Evolutionary conservation across 768 basidiomycete genomes (phyloP).

Genomic region (Amanita exitialis): DNA sequence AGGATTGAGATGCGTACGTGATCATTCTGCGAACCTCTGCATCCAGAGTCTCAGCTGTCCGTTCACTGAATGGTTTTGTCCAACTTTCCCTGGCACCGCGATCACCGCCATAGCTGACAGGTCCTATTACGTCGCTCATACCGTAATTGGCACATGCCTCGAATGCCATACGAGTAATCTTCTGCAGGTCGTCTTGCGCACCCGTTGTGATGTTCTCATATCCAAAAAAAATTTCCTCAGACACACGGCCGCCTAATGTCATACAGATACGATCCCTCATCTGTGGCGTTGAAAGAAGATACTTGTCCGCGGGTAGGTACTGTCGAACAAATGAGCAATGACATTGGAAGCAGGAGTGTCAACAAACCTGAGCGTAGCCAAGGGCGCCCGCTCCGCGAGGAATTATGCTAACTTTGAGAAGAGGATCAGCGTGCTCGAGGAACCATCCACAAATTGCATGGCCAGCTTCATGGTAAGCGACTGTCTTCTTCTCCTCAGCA

Average conservation of each 20-base stretch:
- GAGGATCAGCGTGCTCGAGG: conserved; percentile 92
- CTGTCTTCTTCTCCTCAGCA: conserved; percentile 95
- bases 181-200: conserved; percentile 96
- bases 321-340: conserved; percentile 19
- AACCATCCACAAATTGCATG: conserved; percentile 99
- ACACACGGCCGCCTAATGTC: conserved; percentile 95
- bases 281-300: conserved; percentile 91
- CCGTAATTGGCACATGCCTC: conserved; percentile 95
- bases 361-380: conserved; percentile 83
- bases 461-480: conserved; percentile 98
- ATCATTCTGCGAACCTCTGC: conserved; percentile 94
- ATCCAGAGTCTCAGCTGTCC: conserved; percentile 92
- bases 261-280: conserved; percentile 95
- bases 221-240: conserved; percentile 98
- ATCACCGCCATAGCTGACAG: conserved; percentile 91
- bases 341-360: background rate
- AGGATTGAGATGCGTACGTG: conserved; percentile 29
- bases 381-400: conserved; percentile 92
- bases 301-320: conserved; percentile 94
- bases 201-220: conserved; percentile 89
- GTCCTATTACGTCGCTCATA: conserved; percentile 92
- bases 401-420: conserved; percentile 97
- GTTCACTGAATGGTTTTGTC: conserved; percentile 98
- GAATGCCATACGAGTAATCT: conserved; percentile 97
- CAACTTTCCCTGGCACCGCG: conserved; percentile 78